phyloP scores from a whole-genome alignment of 495 filamentous ascomycete species.

The Lentithecium fluviatile region DNA sequence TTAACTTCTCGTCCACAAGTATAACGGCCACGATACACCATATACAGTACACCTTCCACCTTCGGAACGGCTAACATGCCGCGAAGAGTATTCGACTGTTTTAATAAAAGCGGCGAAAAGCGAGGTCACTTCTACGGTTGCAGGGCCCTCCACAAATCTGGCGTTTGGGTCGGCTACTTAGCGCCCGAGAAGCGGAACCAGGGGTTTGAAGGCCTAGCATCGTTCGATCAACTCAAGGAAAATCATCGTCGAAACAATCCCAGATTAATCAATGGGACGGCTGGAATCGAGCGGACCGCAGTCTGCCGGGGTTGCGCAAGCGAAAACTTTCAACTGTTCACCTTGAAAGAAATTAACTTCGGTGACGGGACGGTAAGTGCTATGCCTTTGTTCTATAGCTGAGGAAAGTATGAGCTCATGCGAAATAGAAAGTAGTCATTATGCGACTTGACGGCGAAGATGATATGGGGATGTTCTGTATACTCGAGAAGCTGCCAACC shows the following conservation, averaged over 20 bases:
- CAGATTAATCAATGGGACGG: too few species aligned
- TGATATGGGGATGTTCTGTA: not conserved
- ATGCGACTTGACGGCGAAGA: not conserved
- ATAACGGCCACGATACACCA: too few species aligned
- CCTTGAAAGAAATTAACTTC: too few species aligned
- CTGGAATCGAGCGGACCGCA: too few species aligned
- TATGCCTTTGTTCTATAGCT: too few species aligned
- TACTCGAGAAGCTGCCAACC: not conserved
- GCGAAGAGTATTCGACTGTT: not conserved
- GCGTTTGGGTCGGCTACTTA: not conserved
- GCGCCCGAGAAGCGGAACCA: not conserved
- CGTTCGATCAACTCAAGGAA: not conserved
- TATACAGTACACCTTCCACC: too few species aligned
- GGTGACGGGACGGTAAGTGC: too few species aligned
- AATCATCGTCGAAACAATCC: too few species aligned
- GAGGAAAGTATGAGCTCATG: not conserved
- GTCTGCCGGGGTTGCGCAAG: too few species aligned
- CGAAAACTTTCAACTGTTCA: too few species aligned
- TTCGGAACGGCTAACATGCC: too few species aligned
- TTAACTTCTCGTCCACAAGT: too few species aligned
- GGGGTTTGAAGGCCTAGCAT: not conserved
- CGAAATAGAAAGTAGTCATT: not conserved
- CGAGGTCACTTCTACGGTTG: not conserved
- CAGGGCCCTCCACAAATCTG: not conserved
- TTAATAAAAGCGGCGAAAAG: not conserved